phyloP scores from a whole-genome alignment of 345 rosid genomes.

The Toxicodendron radicans region DNA sequence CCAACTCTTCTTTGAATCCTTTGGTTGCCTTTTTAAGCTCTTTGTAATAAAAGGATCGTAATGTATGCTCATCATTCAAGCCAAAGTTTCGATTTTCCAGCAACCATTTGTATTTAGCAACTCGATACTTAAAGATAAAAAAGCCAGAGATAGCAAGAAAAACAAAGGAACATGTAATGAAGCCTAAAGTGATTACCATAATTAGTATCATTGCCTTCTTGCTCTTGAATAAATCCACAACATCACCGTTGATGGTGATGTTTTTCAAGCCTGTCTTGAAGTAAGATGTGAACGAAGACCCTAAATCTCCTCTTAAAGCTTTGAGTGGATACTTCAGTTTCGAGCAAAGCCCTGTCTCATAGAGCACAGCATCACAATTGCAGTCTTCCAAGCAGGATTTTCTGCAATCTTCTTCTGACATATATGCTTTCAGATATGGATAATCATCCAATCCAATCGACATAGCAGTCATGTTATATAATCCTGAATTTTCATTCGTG shows the following conservation, averaged over 20 bases:
- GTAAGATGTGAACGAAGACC: background rate
- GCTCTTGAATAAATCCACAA: background rate
- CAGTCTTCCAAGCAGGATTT: background rate
- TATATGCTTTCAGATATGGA: background rate
- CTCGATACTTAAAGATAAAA: background rate
- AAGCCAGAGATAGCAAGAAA: constrained; percentile 15
- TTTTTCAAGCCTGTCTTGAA: constrained; percentile 7
- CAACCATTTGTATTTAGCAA: background rate
- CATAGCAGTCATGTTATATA: background rate
- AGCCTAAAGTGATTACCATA: background rate
- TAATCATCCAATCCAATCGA: background rate
- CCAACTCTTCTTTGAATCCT: constrained; percentile 22
- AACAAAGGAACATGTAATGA: constrained; percentile 9
- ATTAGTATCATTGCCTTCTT: background rate
- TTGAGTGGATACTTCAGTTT: background rate
- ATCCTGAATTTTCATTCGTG: background rate
- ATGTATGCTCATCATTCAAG: background rate
- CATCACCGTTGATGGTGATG: background rate
- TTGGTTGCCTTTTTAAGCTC: constrained; percentile 28
- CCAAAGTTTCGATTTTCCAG: background rate
- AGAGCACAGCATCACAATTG: background rate
- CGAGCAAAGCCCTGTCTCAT: background rate
- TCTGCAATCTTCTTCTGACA: background rate
- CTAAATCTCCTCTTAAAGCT: background rate
- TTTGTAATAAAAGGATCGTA: constrained; percentile 17